These are phyloP conservation scores for Arachis hypogaea DNA, from an alignment of 306 rosid genomes.

Conservation along the genomic window DNA sequence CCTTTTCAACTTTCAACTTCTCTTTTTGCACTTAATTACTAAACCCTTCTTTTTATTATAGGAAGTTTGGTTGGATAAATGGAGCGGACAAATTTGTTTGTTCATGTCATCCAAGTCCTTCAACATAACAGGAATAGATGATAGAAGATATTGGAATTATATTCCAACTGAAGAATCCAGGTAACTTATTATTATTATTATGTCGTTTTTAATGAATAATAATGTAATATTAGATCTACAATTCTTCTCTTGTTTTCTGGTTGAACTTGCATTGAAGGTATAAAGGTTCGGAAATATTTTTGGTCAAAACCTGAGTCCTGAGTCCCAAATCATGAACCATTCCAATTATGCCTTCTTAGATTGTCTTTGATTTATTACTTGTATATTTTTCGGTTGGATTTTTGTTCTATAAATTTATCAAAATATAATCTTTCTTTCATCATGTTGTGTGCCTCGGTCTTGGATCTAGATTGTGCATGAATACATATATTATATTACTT, in stretches of 20 bases:
- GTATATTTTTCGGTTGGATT: not conserved
- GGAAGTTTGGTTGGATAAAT: slow-evolving; percentile 85
- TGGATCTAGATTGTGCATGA: too few species aligned
- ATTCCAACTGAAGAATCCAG: slow-evolving; percentile 86
- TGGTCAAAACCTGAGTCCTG: slow-evolving; percentile 34
- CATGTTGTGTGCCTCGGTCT: not conserved
- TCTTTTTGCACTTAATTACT: not conserved
- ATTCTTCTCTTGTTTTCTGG: not conserved
- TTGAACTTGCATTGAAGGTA: not conserved
- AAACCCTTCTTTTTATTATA: slow-evolving; percentile 4
- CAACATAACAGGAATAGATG: slow-evolving; percentile 86
- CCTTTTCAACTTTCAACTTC: not conserved
- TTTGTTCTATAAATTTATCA: not conserved
- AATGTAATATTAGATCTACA: too few species aligned
- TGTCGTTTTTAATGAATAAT: not conserved
- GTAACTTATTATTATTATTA: slow-evolving; percentile 41
- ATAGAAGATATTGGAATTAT: slow-evolving; percentile 87
- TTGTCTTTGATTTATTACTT: slow-evolving; percentile 1
- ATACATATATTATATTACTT: not conserved
- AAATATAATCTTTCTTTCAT: not conserved
- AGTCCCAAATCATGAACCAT: not conserved
- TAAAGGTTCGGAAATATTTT: slow-evolving; percentile 16
- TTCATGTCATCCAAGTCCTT: slow-evolving; percentile 74
- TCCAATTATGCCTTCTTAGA: slow-evolving; percentile 2
- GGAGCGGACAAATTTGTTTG: slow-evolving; percentile 63